These are phyloP conservation scores for Backusella mclennaniae DNA, from an alignment of 192 early-diverging fungal species.

Conservation along the genomic window DNA sequence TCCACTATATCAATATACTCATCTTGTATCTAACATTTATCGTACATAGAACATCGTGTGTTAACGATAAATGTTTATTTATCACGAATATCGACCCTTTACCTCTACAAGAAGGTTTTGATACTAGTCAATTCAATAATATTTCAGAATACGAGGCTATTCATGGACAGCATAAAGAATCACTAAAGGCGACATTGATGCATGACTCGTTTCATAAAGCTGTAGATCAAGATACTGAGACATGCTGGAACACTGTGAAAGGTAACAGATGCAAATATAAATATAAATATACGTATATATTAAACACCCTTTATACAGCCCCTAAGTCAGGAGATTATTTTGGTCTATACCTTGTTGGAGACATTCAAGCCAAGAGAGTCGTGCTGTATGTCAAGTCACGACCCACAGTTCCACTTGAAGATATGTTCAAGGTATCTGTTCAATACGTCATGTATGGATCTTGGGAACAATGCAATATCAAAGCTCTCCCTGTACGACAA, in stretches of 20 bases:
- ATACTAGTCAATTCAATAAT: slow-evolving; percentile 32
- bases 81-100: slow-evolving; percentile 52
- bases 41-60: slow-evolving; percentile 43
- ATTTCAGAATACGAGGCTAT: not conserved
- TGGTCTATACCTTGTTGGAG: slow-evolving; percentile 45
- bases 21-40: not conserved
- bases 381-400: not conserved
- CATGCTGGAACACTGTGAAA: slow-evolving; percentile 51
- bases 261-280: not conserved
- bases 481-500: not conserved
- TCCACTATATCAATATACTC: not conserved
- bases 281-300: not conserved
- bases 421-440: slow-evolving; percentile 14
- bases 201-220: slow-evolving; percentile 47
- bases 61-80: slow-evolving; percentile 57
- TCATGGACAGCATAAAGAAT: not conserved
- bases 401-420: not conserved
- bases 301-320: slow-evolving; percentile 11
- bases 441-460: slow-evolving; percentile 15
- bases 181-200: slow-evolving; percentile 16
- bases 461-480: not conserved
- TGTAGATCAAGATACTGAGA: slow-evolving; percentile 45
- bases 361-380: slow-evolving; percentile 12
- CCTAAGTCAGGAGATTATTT: slow-evolving; percentile 46
- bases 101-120: slow-evolving; percentile 34